Conservation (phyloP, 306 rosid genomes). For the Coriaria nepalensis region DNA sequence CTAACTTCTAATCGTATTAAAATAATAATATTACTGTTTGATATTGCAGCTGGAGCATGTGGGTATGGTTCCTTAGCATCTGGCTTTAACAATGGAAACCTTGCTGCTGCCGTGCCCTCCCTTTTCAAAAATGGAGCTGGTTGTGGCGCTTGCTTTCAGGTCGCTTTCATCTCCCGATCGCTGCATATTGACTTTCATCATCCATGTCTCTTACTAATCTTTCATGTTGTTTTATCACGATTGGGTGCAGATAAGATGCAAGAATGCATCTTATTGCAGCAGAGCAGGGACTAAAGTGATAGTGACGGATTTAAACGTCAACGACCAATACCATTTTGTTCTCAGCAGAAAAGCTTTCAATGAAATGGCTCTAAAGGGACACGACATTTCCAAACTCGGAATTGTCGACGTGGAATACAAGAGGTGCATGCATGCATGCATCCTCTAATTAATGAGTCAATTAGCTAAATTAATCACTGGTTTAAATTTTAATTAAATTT, state of each 20-base stretch:
- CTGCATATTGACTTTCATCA: not conserved
- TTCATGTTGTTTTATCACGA: not conserved
- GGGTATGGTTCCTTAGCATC: conserved; percentile 65
- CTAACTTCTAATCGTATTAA: not conserved
- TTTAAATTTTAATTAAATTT: no score
- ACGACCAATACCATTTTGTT: conserved; percentile 54
- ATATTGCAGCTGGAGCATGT: conserved; percentile 75
- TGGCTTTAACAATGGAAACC: conserved; percentile 33
- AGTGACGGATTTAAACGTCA: conserved; percentile 51
- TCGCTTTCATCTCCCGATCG: not conserved
- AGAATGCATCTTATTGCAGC: conserved; percentile 32
- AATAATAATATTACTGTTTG: no score
- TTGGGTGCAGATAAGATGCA: conserved; percentile 65
- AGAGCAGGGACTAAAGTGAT: conserved; percentile 46
- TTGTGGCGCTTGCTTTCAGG: conserved; percentile 92
- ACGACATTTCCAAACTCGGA: conserved; percentile 41
- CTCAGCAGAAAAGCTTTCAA: conserved; percentile 57
- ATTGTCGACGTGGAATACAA: conserved; percentile 61
- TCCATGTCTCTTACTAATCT: not conserved
- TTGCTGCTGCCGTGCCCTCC: conserved; percentile 56
- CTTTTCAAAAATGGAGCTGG: conserved; percentile 67
- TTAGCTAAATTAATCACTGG: no score
- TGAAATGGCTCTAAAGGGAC: conserved; percentile 52
- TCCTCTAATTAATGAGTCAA: not conserved
- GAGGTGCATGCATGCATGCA: conserved; percentile 30